A percentile compares a stretch with the other conserved stretches of the same genome.
Conservation (phyloP, 805 yeast species). For the Priceomyces castillae region DNA sequence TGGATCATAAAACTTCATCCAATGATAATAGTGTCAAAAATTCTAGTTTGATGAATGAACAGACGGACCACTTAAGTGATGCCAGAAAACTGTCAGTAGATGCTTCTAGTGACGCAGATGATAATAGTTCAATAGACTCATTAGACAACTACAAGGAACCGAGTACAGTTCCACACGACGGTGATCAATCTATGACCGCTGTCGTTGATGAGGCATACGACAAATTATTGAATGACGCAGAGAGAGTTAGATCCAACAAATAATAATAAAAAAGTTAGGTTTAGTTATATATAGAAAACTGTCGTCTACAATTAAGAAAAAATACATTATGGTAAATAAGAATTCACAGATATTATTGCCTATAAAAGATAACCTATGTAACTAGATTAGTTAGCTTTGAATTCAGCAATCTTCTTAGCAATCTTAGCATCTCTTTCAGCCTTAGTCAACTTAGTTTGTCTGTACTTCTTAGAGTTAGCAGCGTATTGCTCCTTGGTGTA, state of each 20-base stretch:
- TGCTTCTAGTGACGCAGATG: slow-evolving; percentile 12
- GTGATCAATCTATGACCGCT: slow-evolving; percentile 23
- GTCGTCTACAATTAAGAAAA: too few relatives aligned
- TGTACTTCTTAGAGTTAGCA: slow-evolving; percentile 93
- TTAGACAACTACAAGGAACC: slow-evolving; percentile 13
- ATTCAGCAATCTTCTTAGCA: slow-evolving; percentile 91
- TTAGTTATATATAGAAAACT: too few relatives aligned
- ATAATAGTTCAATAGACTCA: slow-evolving; percentile 30
- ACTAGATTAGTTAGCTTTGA: slow-evolving; percentile 49
- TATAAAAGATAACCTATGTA: slow-evolving; percentile 4
- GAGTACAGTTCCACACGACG: slow-evolving; percentile 1
- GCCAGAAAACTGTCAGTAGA: background rate
- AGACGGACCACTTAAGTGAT: background rate
- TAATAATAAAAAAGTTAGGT: slow-evolving; percentile 1
- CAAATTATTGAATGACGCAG: slow-evolving; percentile 64
- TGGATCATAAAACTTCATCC: background rate
- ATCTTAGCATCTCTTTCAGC: slow-evolving; percentile 89
- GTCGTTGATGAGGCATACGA: slow-evolving; percentile 75
- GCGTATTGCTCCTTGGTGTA: slow-evolving; percentile 98
- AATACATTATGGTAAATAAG: too few relatives aligned
- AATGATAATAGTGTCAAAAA: background rate
- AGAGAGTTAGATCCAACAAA: slow-evolving; percentile 57
- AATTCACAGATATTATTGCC: background rate
- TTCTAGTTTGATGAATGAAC: background rate
- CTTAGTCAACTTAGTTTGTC: slow-evolving; percentile 79